Evolutionary conservation across 1,284 basidiomycete genomes (phyloP).

Genomic region (Ganoderma lucidum): DNA sequence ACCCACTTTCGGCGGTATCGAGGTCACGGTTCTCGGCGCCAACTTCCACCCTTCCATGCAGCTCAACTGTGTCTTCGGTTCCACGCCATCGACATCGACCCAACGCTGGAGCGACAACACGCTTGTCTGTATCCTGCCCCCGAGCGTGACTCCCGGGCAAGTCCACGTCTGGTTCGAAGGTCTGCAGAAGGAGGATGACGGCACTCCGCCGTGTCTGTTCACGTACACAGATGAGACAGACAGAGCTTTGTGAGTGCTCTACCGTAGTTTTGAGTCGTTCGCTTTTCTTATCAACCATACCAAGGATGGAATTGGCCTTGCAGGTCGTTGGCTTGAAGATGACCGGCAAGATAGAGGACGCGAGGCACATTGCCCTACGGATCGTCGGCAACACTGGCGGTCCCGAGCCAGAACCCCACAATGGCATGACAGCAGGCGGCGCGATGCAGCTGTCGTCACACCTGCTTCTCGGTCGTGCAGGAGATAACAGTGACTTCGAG

Average conservation of each 20-base stretch:
- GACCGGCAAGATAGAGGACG: conserved; percentile 94
- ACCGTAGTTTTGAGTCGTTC: conserved; percentile 17
- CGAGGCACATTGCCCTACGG: conserved; percentile 89
- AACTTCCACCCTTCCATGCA: conserved; percentile 82
- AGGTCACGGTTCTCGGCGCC: conserved; percentile 93
- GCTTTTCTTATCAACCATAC: conserved; percentile 30
- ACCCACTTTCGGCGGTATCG: conserved; percentile 92
- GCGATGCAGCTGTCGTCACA: conserved; percentile 64
- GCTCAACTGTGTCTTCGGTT: conserved; percentile 89
- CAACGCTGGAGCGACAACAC: conserved; percentile 95
- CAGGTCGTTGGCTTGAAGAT: conserved; percentile 96
- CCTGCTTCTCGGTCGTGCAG: conserved; percentile 58
- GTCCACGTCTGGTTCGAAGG: conserved; percentile 92
- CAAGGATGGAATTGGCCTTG: conserved; percentile 92
- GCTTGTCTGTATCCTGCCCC: conserved; percentile 91
- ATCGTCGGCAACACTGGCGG: conserved; percentile 73
- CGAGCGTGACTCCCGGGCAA: conserved; percentile 82
- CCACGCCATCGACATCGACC: conserved; percentile 82
- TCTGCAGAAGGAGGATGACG: conserved; percentile 65
- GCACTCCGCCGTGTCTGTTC: conserved; percentile 71
- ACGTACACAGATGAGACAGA: conserved; percentile 94
- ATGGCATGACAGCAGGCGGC: conserved; percentile 44
- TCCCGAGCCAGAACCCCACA: conserved; percentile 52
- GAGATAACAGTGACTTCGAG: conserved; percentile 74
- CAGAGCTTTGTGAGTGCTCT: conserved; percentile 74